These are phyloP conservation scores for Lophiotrema nucula DNA, from an alignment of 495 filamentous ascomycete genomes.

Conservation along the genomic window DNA sequence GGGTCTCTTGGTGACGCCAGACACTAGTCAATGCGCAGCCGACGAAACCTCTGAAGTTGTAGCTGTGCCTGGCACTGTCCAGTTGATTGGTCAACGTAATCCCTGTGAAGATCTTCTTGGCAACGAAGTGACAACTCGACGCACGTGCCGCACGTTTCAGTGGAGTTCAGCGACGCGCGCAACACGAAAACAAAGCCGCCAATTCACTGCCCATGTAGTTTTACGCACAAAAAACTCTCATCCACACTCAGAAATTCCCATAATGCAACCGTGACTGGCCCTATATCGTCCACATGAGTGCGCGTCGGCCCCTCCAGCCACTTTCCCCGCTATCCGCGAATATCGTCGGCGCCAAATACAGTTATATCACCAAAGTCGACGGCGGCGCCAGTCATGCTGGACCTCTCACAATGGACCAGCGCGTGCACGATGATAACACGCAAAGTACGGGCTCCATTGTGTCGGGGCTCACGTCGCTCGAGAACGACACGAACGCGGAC, in stretches of 20 bases:
- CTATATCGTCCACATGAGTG: slow-evolving; percentile 19
- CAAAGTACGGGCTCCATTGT: slow-evolving; percentile 30
- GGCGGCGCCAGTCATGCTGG: slow-evolving; percentile 7
- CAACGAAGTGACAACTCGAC: neutral
- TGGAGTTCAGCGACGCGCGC: slow-evolving; percentile 8
- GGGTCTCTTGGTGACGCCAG: too few relatives aligned
- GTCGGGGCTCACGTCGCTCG: slow-evolving; percentile 37
- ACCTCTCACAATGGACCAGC: slow-evolving; percentile 17
- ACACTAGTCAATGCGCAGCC: too few relatives aligned
- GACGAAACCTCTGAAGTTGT: too few relatives aligned
- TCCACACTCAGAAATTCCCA: too few relatives aligned
- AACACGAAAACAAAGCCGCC: neutral
- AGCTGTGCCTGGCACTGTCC: too few relatives aligned
- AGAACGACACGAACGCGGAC: slow-evolving; percentile 40
- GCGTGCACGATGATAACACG: slow-evolving; percentile 33
- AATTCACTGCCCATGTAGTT: neutral
- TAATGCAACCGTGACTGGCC: too few relatives aligned
- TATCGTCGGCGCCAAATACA: slow-evolving; percentile 22
- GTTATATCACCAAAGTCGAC: slow-evolving; percentile 14
- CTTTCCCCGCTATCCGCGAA: slow-evolving; percentile 26
- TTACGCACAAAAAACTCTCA: too few relatives aligned
- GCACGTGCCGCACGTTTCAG: slow-evolving; percentile 14
- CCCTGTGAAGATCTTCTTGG: slow-evolving; percentile 7
- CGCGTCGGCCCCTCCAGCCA: slow-evolving; percentile 29
- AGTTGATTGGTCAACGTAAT: too few relatives aligned